A percentile compares a stretch with the other conserved stretches of the same genome.
Evolutionary conservation across 2,329 filamentous ascomycete genomes (phyloP).

Genomic region (Fusarium burgessii): DNA sequence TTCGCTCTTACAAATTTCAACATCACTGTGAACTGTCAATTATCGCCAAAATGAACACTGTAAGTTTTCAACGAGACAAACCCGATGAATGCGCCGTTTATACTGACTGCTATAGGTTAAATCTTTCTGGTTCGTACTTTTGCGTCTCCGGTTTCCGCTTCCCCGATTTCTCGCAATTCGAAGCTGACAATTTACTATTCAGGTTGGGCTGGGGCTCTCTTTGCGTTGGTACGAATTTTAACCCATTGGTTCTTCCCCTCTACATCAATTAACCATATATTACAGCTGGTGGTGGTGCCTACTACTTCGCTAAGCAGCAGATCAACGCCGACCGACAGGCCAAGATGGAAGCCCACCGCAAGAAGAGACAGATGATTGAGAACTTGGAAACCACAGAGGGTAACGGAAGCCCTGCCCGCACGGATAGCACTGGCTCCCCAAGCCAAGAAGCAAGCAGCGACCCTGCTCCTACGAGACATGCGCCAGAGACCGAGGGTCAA

Average conservation of each 20-base stretch:
- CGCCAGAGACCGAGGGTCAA: constrained; percentile 76
- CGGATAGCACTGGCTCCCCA: constrained; percentile 70
- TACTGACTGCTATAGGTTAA: constrained; percentile 61
- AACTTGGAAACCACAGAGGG: constrained; percentile 64
- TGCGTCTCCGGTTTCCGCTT: constrained; percentile 15
- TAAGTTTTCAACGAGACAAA: constrained; percentile 50
- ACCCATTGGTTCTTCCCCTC: background rate
- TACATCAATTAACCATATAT: constrained; percentile 33
- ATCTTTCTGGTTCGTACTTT: constrained; percentile 71
- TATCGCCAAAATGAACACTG: constrained; percentile 64
- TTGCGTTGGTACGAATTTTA: constrained; percentile 74
- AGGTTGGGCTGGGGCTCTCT: constrained; percentile 95
- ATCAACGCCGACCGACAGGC: constrained; percentile 90
- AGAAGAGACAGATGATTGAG: constrained; percentile 71
- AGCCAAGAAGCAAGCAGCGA: constrained; percentile 80
- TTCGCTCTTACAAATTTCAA: constrained; percentile 16
- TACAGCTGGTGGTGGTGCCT: constrained; percentile 87
- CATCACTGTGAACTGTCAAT: background rate
- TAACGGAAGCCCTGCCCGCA: constrained; percentile 65
- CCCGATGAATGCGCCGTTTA: constrained; percentile 11
- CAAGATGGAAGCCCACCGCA: constrained; percentile 74
- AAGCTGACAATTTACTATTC: constrained; percentile 24
- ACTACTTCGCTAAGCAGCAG: constrained; percentile 93
- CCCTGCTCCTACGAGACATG: constrained; percentile 87
- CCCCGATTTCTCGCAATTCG: constrained; percentile 1